Conservation (phyloP, 306 rosid genomes). For the Carpinus viminea region DNA sequence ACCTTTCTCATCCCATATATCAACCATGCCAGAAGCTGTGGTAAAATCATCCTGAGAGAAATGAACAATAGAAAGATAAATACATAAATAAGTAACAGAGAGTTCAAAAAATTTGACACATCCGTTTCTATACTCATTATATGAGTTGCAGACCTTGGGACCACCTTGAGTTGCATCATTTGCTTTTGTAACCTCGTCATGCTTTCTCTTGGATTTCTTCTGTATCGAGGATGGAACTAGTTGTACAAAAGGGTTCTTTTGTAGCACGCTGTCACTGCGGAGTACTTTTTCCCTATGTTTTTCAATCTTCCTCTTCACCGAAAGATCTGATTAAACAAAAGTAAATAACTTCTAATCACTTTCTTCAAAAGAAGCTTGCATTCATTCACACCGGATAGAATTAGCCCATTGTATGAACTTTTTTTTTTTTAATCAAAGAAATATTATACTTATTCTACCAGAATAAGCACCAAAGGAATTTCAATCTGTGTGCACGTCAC, state of each 20-base stretch:
- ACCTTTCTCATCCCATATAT: slow-evolving; percentile 77
- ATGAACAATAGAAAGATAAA: slow-evolving; percentile 12
- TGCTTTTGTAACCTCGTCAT: slow-evolving; percentile 29
- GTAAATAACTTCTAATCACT: slow-evolving; percentile 5
- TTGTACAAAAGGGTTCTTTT: slow-evolving; percentile 73
- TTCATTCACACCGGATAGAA: not conserved
- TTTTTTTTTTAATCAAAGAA: not conserved
- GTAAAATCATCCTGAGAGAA: slow-evolving; percentile 42
- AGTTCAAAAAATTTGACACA: slow-evolving; percentile 2
- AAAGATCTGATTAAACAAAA: slow-evolving; percentile 55
- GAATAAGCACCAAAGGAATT: slow-evolving; percentile 4
- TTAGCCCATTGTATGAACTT: not conserved
- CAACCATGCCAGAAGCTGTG: slow-evolving; percentile 46
- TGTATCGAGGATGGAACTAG: slow-evolving; percentile 68
- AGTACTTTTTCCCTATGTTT: slow-evolving; percentile 81
- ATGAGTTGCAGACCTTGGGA: slow-evolving; percentile 52
- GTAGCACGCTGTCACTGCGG: slow-evolving; percentile 60
- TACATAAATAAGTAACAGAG: not conserved
- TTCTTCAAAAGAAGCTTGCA: not conserved
- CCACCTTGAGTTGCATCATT: slow-evolving; percentile 31
- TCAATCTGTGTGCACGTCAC: slow-evolving; percentile 22
- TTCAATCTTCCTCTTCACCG: slow-evolving; percentile 84
- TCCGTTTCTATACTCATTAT: not conserved
- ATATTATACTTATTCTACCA: not conserved
- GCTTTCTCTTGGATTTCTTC: slow-evolving; percentile 59